Conservation (phyloP, 306 rosid genomes). For the Vigna unguiculata region DNA sequence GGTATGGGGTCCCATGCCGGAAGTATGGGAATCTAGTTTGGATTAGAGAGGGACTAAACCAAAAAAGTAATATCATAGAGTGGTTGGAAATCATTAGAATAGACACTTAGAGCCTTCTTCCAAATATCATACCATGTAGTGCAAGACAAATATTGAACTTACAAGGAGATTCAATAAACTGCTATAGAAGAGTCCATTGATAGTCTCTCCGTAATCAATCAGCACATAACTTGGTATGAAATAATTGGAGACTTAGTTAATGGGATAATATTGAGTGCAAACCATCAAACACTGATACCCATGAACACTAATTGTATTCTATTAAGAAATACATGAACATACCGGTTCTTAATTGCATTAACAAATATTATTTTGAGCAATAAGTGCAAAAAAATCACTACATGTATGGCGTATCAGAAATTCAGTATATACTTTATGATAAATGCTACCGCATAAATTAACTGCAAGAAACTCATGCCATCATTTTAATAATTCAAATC, state of each 20-base stretch:
- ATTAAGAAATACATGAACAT: not conserved
- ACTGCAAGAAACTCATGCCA: not conserved
- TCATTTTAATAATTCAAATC: slow-evolving; percentile 31
- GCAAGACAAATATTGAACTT: too few relatives aligned
- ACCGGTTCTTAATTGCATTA: not conserved
- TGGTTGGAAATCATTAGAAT: not conserved
- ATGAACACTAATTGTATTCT: not conserved
- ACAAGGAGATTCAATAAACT: too few relatives aligned
- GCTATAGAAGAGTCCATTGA: not conserved
- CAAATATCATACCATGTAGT: too few relatives aligned
- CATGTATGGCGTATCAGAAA: not conserved
- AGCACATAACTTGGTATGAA: not conserved
- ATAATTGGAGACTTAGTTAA: not conserved
- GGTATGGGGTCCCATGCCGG: too few relatives aligned
- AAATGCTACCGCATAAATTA: not conserved
- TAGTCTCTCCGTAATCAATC: not conserved
- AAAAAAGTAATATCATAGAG: not conserved
- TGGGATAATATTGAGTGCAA: not conserved
- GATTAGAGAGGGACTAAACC: not conserved
- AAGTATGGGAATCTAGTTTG: not conserved
- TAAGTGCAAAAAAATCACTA: not conserved
- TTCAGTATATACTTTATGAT: not conserved
- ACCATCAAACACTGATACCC: not conserved
- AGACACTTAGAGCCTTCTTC: not conserved
- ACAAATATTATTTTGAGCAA: not conserved